phyloP scores from a whole-genome alignment of 2,329 filamentous ascomycete genomes.

The Tolypocladium ovalisporum region DNA sequence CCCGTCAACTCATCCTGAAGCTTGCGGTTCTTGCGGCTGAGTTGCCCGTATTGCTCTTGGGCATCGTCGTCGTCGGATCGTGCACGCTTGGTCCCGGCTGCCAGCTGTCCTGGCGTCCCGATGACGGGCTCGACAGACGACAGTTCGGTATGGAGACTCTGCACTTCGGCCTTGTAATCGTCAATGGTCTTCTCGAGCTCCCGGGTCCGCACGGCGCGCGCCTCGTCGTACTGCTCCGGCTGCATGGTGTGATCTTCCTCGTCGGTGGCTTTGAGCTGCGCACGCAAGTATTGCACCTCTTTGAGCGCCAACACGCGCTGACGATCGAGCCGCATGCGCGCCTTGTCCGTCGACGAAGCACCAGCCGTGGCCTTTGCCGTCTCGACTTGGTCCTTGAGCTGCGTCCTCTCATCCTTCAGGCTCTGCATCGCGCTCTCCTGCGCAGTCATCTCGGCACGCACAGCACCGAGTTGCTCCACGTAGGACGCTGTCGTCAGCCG shows the following conservation, averaged over 20 bases:
- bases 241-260: constrained; percentile 81
- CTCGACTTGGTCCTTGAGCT: constrained; percentile 58
- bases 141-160: constrained; percentile 65
- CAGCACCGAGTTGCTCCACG: constrained; percentile 66
- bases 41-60: constrained; percentile 66
- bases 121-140: constrained; percentile 44
- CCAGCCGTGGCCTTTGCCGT: constrained; percentile 46
- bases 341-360: constrained; percentile 48
- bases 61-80: constrained; percentile 50
- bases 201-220: constrained; percentile 62
- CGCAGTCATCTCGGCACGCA: constrained; percentile 68
- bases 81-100: constrained; percentile 51
- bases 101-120: constrained; percentile 24
- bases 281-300: constrained; percentile 87
- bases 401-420: constrained; percentile 59
- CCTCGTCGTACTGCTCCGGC: constrained; percentile 65
- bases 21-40: constrained; percentile 79
- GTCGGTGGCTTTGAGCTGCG: constrained; percentile 82
- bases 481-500: constrained; percentile 69
- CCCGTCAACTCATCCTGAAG: constrained; percentile 67
- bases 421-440: constrained; percentile 65
- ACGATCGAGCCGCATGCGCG: constrained; percentile 66
- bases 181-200: constrained; percentile 82
- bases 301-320: constrained; percentile 79
- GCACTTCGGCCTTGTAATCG: constrained; percentile 72